Evolutionary conservation across 2,329 filamentous ascomycete species (phyloP), one percentile per base, ranked within the genome.

Genomic region (Neodidymelliopsis sp.): DNA sequence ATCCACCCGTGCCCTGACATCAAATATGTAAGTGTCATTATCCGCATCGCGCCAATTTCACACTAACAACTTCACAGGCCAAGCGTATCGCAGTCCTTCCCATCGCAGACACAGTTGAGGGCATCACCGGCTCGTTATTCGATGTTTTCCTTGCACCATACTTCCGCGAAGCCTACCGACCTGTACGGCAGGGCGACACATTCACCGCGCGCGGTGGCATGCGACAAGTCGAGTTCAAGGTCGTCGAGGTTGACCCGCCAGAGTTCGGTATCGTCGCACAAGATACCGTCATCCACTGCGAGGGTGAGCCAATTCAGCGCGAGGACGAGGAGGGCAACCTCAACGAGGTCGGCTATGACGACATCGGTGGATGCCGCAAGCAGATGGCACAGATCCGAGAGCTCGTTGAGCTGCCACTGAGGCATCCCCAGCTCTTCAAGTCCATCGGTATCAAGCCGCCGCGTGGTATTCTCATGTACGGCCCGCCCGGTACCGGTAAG

Each of bases 351-450:
- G 94, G 94, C 37, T 99, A 99, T 74, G 94, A 99, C 70, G 94
- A 99, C 73, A 99, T 99, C 78, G 94, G 94, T 84, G 94, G 94
- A 63, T 97, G 94, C 84, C 86, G 94, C 72, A 99, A 99, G 81
- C 94, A 99, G 80, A 97, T 99, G 94, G 94, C 94, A 57, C 94
- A 99, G 82, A 96, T 99, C 67, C 90, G 94, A 74, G 94, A 99
- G 77, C 87, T 99, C 83, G 94, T 99, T 60, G 94, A 99, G 83
- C 82, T 99, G 63, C 94, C 94, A 54, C 84, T 99, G 55, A 88
- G 94, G 70, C 94, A 99, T 77, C 94, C 94, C 53, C 94, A 97
- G 77, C 88, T 99, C 39, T 99, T 99, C 89, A 99, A 97, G 84
- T 97, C 93, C 29, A 97, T 99, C 71, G 94, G 94, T 85, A 97